Evolutionary conservation across 345 rosid genomes (phyloP), one percentile per base, ranked within the genome.

Genomic region (Garcia nutans): DNA sequence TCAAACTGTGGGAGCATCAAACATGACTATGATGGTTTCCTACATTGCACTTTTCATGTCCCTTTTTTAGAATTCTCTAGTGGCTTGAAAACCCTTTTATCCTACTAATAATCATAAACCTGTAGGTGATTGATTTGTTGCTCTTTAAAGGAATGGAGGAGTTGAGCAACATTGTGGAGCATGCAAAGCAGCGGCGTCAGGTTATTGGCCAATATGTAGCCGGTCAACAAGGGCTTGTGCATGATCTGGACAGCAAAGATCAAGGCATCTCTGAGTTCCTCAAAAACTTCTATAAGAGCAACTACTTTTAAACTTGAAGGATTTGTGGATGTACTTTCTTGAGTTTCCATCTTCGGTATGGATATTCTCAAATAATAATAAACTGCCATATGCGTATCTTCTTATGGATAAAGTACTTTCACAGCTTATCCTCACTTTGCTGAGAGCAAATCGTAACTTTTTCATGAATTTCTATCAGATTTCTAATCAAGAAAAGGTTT

Each of bases 161-260:
- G 82, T 89, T 95, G 75, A 84, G 79, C 80, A 92, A 95, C 79
- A 82, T 95, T 11, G 79, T 76, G 33, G 97, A 91, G 83, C 99
- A 95, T 75, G 94, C 97, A n/a, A 95, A 95, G 88, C 99, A 95
- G 88, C 95, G 99, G 74, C 99, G 93, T 79, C 99, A 95, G 83
- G 82, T 95, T 42, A 90, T 95, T 33, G 99, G 99, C 42, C 97
- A 93, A 71, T 95, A 95, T 63, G 96, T 95, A 33, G 76, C 88
- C 10, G 93, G 97, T 72, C 77, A 42, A 42, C 86, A 81, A 71
- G 96, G 94, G 75, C 93, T 90, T 23, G 86, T 87, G 73, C 97
- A 91, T 81, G 94, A 95, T 64, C 77, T 79, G 50, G 87, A 80
- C 78, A 55, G 80, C 85, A 90, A 93, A 82, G 98, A 93, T 72